phyloP scores from a whole-genome alignment of 2,329 filamentous ascomycete genomes.

The Fusarium sp. region DNA sequence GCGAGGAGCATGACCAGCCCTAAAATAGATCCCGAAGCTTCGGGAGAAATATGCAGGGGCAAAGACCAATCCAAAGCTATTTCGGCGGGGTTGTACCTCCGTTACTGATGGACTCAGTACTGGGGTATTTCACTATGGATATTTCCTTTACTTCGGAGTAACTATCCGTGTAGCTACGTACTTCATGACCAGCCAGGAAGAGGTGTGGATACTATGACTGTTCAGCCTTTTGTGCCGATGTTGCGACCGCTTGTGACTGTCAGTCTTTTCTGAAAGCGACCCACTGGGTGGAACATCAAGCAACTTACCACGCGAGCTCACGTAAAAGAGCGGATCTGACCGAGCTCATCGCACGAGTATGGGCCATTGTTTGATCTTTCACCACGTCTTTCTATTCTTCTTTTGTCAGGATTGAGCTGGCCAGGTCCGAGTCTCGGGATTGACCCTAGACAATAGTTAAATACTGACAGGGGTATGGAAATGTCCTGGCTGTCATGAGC shows the following conservation, averaged over 20 bases:
- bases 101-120: neutral
- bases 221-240: conserved; percentile 1
- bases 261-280: conserved; percentile 3
- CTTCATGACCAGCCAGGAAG: conserved; percentile 1
- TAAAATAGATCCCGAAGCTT: neutral
- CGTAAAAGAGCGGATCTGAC: conserved; percentile 26
- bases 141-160: neutral
- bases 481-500: too few species aligned
- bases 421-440: conserved; percentile 13
- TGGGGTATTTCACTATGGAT: neutral
- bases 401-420: conserved; percentile 4
- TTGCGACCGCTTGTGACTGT: conserved; percentile 17
- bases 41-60: neutral
- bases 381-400: conserved; percentile 2
- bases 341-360: conserved; percentile 31
- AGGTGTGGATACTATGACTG: conserved; percentile 29
- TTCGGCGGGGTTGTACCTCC: neutral
- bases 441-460: neutral
- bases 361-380: conserved; percentile 31
- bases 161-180: conserved; percentile 13
- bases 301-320: conserved; percentile 7
- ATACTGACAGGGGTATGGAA: neutral
- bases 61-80: conserved; percentile 5
- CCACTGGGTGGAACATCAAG: conserved; percentile 13
- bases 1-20: neutral